Evolutionary conservation across 495 filamentous ascomycete genomes (phyloP).

Genomic region (Lasiosphaeria hispida): DNA sequence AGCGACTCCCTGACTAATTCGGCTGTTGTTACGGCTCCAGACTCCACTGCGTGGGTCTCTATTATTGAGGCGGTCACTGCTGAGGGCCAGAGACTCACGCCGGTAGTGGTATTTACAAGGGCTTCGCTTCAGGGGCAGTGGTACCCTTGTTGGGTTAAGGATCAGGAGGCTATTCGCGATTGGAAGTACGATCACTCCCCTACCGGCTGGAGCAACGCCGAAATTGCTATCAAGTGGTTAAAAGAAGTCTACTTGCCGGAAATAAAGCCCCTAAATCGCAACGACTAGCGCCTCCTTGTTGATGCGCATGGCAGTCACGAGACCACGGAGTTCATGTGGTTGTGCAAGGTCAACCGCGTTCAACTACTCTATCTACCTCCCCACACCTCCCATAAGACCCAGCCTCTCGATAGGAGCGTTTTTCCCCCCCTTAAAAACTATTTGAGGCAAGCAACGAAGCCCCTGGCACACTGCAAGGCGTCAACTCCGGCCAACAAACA

Average conservation of each 20-base stretch:
- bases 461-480: background rate
- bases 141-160: background rate
- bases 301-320: constrained; percentile 8
- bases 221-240: constrained; percentile 1
- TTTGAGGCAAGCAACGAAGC: background rate
- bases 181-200: constrained; percentile 6
- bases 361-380: constrained; percentile 10
- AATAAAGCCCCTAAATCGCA: constrained; percentile 2
- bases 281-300: constrained; percentile 9
- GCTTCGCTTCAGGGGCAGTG: constrained; percentile 6
- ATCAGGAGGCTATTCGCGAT: background rate
- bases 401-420: constrained; percentile 4
- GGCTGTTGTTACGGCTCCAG: background rate
- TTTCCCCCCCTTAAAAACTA: background rate
- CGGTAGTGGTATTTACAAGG: constrained; percentile 7
- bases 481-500: too few species aligned
- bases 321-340: background rate
- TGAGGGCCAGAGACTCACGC: constrained; percentile 4
- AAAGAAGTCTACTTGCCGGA: constrained; percentile 13
- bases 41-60: constrained; percentile 4
- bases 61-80: constrained; percentile 8
- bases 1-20: background rate
- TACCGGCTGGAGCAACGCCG: constrained; percentile 6
- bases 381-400: constrained; percentile 13
- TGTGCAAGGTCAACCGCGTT: background rate